Evolutionary conservation across 2,329 filamentous ascomycete genomes (phyloP), one percentile per base, ranked within the genome.

Genomic region (Colletotrichum viniferum): DNA sequence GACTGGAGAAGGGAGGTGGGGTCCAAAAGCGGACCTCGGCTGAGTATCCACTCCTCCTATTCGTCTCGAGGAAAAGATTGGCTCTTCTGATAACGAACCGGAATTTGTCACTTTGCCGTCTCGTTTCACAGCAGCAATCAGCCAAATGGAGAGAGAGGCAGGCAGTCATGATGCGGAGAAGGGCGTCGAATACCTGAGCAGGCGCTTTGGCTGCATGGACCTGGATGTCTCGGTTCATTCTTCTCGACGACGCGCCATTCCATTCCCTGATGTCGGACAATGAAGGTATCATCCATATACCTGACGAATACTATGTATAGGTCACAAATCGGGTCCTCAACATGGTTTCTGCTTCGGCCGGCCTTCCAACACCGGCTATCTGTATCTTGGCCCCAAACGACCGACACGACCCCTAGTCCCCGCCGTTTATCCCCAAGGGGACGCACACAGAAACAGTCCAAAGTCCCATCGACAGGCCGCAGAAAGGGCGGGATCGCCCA

Each of bases 11-110:
- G 43, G 43, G 43, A 64, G 32, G 63, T 73, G 73, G 55, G 43
- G 62, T 52, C 52, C 55, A 28, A 28, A 73, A 64, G 34, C 21
- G 73, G 70, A 75, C 69, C 69, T 73, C 73, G 73, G 73, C 69
- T 66, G 28, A 52, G 30, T 34, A 52, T 62, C 67, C 72, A 74
- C 72, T 71, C 34, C 32, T 52, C 63, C 60, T 61, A 26, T n/a
- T 63, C 73, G 63, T 68, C 62, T 75, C 63, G 34, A 56, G 10
- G 24, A n/a, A 30, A 62, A 58, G 63, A 68, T 62, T 56, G 63
- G 58, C 43, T 62, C 62, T 21, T 62, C 32, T 75, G 63, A 67
- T 72, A 48, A 67, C 61, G 32, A 73, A 52, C 21, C 60, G 28
- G 61, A 38, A 38, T 64, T 58, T 58, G 63, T 28, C 63, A 68